These are phyloP conservation scores for Dovyalis caffra DNA, from an alignment of 345 rosid species.

Conservation along the genomic window DNA sequence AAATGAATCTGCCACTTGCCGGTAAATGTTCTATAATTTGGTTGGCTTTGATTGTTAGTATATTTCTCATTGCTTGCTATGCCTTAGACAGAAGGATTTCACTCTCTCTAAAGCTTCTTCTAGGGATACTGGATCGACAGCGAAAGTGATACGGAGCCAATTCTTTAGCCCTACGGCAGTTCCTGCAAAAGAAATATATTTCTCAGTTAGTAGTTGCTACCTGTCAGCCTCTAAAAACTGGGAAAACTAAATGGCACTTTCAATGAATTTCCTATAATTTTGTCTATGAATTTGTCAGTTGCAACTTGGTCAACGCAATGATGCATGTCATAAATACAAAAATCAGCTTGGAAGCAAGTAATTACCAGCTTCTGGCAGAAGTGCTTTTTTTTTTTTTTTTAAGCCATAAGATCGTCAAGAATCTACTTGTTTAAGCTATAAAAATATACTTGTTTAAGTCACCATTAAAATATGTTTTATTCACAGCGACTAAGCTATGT, in stretches of 20 bases:
- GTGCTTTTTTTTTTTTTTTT: not conserved
- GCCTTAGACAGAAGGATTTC: slow-evolving; percentile 63
- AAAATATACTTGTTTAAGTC: not conserved
- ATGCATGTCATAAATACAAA: not conserved
- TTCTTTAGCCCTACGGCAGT: slow-evolving; percentile 76
- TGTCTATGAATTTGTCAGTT: not conserved
- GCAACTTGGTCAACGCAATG: not conserved
- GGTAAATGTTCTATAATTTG: not conserved
- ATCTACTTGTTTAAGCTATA: no score
- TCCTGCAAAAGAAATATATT: slow-evolving; percentile 41
- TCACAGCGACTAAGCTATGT: not conserved
- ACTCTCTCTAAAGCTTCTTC: slow-evolving; percentile 73
- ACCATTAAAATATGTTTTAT: not conserved
- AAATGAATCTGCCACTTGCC: no score
- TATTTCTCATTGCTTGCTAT: slow-evolving; percentile 34
- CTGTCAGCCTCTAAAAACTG: not conserved
- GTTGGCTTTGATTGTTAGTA: not conserved
- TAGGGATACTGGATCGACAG: slow-evolving; percentile 61
- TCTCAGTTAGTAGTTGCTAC: not conserved
- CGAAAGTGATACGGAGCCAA: slow-evolving; percentile 85
- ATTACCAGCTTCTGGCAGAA: not conserved
- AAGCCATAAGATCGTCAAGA: not conserved
- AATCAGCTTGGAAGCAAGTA: not conserved
- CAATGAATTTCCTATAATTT: not conserved
- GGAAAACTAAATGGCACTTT: not conserved